A percentile compares a stretch with the other conserved stretches of the same genome.
Evolutionary conservation across 192 early-diverging fungal species (phyloP).

Genomic region (Backusella psychrophila): DNA sequence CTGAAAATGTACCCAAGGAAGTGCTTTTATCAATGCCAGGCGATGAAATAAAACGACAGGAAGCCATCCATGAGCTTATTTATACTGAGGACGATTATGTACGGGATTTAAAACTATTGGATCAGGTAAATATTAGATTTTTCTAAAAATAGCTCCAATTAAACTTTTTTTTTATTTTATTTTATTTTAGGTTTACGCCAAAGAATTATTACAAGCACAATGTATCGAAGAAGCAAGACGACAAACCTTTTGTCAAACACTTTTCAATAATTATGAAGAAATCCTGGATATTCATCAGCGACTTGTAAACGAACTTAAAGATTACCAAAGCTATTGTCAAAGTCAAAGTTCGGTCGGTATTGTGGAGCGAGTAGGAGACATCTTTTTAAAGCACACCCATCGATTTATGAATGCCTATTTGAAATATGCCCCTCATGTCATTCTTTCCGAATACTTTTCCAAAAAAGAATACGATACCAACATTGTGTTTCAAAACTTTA

Average conservation of each 20-base stretch:
- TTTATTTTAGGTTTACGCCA: constrained; percentile 38
- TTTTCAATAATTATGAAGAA: constrained; percentile 71
- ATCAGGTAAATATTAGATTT: constrained; percentile 54
- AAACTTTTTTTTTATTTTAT: constrained; percentile 23
- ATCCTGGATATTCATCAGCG: constrained; percentile 53
- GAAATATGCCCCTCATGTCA: constrained; percentile 78
- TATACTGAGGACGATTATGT: constrained; percentile 94
- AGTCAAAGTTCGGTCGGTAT: constrained; percentile 62
- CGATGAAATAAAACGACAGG: constrained; percentile 83
- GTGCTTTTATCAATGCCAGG: constrained; percentile 63
- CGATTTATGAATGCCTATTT: constrained; percentile 69
- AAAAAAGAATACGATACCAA: constrained; percentile 69
- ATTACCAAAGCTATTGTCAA: constrained; percentile 55
- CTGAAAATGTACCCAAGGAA: constrained; percentile 67
- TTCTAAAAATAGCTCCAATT: constrained; percentile 23
- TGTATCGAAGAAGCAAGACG: constrained; percentile 21
- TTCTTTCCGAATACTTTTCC: constrained; percentile 67
- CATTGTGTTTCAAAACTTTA: constrained; percentile 67
- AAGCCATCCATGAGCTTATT: constrained; percentile 91
- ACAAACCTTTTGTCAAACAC: constrained; percentile 60
- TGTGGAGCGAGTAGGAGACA: constrained; percentile 81
- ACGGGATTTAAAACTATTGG: constrained; percentile 79
- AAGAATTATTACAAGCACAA: constrained; percentile 45
- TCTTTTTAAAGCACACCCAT: constrained; percentile 65
- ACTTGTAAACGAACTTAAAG: constrained; percentile 50